A percentile compares a stretch with the other conserved stretches of the same genome.
phyloP scores from a whole-genome alignment of 129 eudicot genomes.

The Erigeron canadensis region DNA sequence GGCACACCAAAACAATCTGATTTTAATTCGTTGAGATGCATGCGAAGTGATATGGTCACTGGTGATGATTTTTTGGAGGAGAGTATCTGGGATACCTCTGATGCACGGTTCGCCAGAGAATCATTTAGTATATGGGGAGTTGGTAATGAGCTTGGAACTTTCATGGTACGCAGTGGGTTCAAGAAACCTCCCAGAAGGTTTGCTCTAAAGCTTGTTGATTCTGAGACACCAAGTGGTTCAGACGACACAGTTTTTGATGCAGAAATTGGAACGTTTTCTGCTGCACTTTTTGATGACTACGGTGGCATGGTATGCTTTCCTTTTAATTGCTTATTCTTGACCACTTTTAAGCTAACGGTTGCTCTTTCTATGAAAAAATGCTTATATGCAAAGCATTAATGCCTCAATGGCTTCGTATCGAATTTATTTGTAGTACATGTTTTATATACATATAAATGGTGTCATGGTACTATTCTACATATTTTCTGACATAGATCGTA shows the following conservation, averaged over 20 bases:
- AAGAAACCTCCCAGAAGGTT: conserved; percentile 93
- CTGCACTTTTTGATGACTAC: conserved; percentile 93
- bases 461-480: not conserved
- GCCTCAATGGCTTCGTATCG: too few relatives aligned
- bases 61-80: conserved; percentile 82
- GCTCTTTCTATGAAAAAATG: too few relatives aligned
- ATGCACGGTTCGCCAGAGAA: conserved; percentile 47
- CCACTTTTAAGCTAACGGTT: too few relatives aligned
- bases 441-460: conserved; percentile 11
- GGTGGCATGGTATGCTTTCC: conserved; percentile 82
- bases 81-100: conserved; percentile 93
- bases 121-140: conserved; percentile 89
- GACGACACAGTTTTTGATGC: conserved; percentile 86
- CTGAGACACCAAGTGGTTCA: conserved; percentile 58
- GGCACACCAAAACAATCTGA: conserved; percentile 81
- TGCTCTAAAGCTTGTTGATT: conserved; percentile 85
- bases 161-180: conserved; percentile 73
- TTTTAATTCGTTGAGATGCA: conserved; percentile 70
- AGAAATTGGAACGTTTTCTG: conserved; percentile 87
- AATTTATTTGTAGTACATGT: not conserved
- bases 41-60: conserved; percentile 85
- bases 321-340: conserved; percentile 14
- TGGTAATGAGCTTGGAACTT: conserved; percentile 84
- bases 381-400: too few relatives aligned
- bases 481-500: not conserved